A percentile compares a stretch with the other conserved stretches of the same genome.
Evolutionary conservation across 805 yeast genomes (phyloP).

Genomic region (Barnettozyma botsteinii): DNA sequence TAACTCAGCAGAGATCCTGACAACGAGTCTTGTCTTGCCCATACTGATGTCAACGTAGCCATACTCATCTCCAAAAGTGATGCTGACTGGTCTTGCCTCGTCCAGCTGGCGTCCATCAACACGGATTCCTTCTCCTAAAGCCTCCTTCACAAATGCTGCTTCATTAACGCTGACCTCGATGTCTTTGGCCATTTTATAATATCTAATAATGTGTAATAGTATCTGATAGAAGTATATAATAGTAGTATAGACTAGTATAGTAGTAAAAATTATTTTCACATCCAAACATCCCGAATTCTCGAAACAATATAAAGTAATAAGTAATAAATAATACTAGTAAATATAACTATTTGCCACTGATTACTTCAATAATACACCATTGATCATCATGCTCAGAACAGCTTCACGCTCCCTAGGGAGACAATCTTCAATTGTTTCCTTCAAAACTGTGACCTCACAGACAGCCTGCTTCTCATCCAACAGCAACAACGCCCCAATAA

Average conservation of each 20-base stretch:
- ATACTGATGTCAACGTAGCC: conserved; percentile 77
- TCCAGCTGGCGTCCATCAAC: conserved; percentile 63
- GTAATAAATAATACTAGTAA: no score
- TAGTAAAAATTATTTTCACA: conserved; percentile 1
- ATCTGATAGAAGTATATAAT: no score
- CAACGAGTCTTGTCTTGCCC: conserved; percentile 71
- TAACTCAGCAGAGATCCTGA: conserved; percentile 69
- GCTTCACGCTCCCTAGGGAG: background rate
- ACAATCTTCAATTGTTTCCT: no score
- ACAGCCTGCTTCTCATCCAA: background rate
- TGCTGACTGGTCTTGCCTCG: conserved; percentile 59
- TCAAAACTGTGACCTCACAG: no score
- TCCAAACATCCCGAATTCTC: conserved; percentile 5
- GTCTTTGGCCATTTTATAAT: conserved; percentile 48
- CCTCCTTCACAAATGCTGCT: conserved; percentile 51
- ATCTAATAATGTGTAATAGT: no score
- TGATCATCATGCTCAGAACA: background rate
- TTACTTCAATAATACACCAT: no score
- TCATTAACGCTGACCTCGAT: conserved; percentile 63
- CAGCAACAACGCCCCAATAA: conserved; percentile 27
- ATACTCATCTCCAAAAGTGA: conserved; percentile 60
- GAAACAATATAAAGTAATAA: background rate
- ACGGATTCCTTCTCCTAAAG: conserved; percentile 57
- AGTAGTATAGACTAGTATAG: no score
- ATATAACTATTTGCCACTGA: no score